phyloP scores from a whole-genome alignment of 176 grass and related monocot species.

The Hyparrhenia diplandra region DNA sequence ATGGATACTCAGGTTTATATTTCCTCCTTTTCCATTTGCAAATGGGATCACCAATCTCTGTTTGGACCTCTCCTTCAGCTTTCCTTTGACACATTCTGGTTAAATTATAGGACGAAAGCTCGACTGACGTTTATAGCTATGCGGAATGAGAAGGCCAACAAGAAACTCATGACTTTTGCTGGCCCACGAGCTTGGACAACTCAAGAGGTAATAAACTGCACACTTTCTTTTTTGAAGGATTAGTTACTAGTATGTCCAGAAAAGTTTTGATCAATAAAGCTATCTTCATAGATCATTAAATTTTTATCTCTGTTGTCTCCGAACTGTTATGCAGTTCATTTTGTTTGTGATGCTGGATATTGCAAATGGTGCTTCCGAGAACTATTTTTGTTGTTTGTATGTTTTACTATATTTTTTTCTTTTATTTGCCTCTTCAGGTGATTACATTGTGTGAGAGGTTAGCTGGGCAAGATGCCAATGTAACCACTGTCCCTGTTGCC shows the following conservation, averaged over 20 bases:
- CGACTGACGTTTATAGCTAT: slow-evolving; percentile 88
- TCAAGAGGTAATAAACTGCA: slow-evolving; percentile 77
- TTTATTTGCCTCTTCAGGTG: slow-evolving; percentile 52
- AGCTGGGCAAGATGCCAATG: slow-evolving; percentile 95
- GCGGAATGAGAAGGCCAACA: slow-evolving; percentile 72
- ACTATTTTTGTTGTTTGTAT: neutral
- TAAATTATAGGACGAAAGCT: slow-evolving; percentile 70
- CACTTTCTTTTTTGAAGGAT: neutral
- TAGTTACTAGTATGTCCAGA: neutral
- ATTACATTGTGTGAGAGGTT: slow-evolving; percentile 94
- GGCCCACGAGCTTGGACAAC: slow-evolving; percentile 98
- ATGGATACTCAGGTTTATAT: slow-evolving; percentile 90
- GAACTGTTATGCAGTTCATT: neutral
- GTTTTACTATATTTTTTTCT: neutral
- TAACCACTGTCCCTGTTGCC: slow-evolving; percentile 90
- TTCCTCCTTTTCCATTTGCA: slow-evolving; percentile 11
- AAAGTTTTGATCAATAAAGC: neutral
- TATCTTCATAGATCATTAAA: neutral
- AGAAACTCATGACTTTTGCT: slow-evolving; percentile 85
- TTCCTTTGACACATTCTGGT: slow-evolving; percentile 32
- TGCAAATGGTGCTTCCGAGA: slow-evolving; percentile 11
- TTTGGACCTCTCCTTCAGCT: slow-evolving; percentile 13
- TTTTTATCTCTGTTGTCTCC: neutral
- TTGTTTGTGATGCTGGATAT: slow-evolving; percentile 14
- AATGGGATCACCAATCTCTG: neutral